A percentile compares a stretch with the other conserved stretches of the same genome.
phyloP scores from a whole-genome alignment of 2,329 filamentous ascomycete species.

The Fusarium solani-melongenae region DNA sequence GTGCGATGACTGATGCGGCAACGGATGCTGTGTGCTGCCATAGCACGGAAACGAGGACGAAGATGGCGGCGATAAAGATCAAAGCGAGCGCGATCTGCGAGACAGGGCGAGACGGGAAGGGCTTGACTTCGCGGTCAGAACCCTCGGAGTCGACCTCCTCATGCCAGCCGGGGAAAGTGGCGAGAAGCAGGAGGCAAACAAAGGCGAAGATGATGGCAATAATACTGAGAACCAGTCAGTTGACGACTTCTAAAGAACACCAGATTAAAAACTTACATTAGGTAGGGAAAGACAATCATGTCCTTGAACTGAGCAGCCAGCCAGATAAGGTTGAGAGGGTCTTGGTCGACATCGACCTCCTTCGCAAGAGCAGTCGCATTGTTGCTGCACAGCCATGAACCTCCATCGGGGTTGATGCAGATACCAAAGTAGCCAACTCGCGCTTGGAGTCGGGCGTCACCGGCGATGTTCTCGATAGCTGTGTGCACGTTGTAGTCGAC shows the following conservation, averaged over 20 bases:
- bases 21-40: constrained; percentile 98
- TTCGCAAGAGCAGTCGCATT: constrained; percentile 94
- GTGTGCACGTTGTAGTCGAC: constrained; percentile 89
- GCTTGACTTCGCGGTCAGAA: constrained; percentile 90
- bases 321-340: constrained; percentile 97
- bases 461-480: constrained; percentile 91
- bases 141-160: constrained; percentile 85
- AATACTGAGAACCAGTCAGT: constrained; percentile 68
- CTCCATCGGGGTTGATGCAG: constrained; percentile 91
- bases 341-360: constrained; percentile 89
- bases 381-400: constrained; percentile 94
- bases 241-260: neutral
- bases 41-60: constrained; percentile 78
- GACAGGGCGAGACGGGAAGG: constrained; percentile 91
- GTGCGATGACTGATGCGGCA: constrained; percentile 90
- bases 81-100: constrained; percentile 93
- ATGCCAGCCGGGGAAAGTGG: constrained; percentile 98
- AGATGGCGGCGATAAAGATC: constrained; percentile 82
- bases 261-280: constrained; percentile 74
- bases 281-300: constrained; percentile 96
- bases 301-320: constrained; percentile 97
- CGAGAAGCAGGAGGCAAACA: constrained; percentile 92
- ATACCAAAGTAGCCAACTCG: constrained; percentile 98
- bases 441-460: constrained; percentile 84
- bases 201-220: constrained; percentile 98